Percentiles rank a stretch among this genome's conserved stretches.
Conservation (phyloP, 192 early-diverging fungal species). For the Entophlyctis luteolus region DNA sequence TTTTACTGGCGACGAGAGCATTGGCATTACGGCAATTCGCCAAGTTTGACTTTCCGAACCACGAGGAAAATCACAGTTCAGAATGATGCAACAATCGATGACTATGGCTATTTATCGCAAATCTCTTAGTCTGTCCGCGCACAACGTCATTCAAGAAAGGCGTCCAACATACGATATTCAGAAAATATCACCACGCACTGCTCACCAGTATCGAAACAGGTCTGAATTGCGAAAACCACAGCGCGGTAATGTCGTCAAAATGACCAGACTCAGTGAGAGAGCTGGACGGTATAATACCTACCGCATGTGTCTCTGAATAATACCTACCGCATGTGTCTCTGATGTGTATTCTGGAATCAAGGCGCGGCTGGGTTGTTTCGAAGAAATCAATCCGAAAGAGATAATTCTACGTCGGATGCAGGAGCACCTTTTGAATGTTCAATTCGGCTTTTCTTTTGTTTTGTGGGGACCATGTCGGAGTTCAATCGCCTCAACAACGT, state of each 20-base stretch:
- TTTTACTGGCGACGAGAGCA: constrained; percentile 83
- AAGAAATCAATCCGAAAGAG: no score
- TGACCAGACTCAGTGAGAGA: constrained; percentile 92
- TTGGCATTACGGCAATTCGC: constrained; percentile 87
- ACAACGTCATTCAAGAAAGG: constrained; percentile 72
- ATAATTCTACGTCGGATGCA: no score
- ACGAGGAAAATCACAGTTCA: no score
- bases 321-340: no score
- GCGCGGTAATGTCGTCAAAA: constrained; percentile 78
- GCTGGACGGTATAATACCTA: constrained; percentile 92
- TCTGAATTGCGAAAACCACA: constrained; percentile 58
- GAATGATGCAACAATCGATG: constrained; percentile 81
- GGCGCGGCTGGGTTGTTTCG: no score
- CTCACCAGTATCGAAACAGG: constrained; percentile 89
- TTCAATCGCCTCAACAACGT: no score
- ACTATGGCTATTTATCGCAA: constrained; percentile 80
- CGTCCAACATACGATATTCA: constrained; percentile 71
- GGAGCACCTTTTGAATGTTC: no score
- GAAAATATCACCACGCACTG: constrained; percentile 96
- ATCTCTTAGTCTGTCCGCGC: constrained; percentile 75
- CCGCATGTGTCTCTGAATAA: constrained; percentile 79
- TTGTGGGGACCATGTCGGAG: no score
- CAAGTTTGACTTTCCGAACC: no score
- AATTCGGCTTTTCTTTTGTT: no score
- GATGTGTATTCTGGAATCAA: no score